These are phyloP conservation scores for Aspergillus brunneoviolaceus DNA, from an alignment of 2,329 filamentous ascomycete genomes.

Conservation along the genomic window DNA sequence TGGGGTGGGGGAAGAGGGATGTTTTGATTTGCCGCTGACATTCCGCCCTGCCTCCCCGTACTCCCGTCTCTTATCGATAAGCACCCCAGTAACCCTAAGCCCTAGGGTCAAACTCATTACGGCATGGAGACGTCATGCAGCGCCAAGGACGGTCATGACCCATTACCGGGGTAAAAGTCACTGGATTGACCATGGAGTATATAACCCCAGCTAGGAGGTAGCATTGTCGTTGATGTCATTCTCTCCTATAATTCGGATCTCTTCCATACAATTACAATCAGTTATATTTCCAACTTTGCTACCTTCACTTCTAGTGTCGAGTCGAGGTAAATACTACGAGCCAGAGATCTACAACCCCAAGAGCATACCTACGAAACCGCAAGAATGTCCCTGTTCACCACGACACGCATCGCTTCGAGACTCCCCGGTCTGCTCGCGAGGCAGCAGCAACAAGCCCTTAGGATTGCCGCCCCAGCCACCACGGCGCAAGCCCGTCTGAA, in stretches of 20 bases:
- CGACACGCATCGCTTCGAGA: slow-evolving; percentile 15
- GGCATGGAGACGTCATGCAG: slow-evolving; percentile 33
- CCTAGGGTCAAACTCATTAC: slow-evolving; percentile 22
- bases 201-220: neutral
- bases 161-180: neutral
- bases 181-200: neutral
- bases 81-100: slow-evolving; percentile 17
- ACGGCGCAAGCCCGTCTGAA: slow-evolving; percentile 19
- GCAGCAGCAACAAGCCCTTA: slow-evolving; percentile 12
- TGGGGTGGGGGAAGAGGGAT: neutral
- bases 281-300: neutral
- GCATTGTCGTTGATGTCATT: neutral
- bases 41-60: neutral
- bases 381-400: slow-evolving; percentile 14
- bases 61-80: slow-evolving; percentile 31
- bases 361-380: too few relatives aligned
- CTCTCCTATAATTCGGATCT: neutral
- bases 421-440: slow-evolving; percentile 15
- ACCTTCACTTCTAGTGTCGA: too few relatives aligned
- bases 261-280: slow-evolving; percentile 7
- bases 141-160: neutral
- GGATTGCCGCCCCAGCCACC: too few relatives aligned
- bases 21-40: neutral
- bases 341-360: too few relatives aligned
- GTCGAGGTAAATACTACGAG: too few relatives aligned